Percentiles rank a stretch among this genome's conserved stretches.
Evolutionary conservation across 345 rosid species (phyloP).

Genomic region (Raphanus sativus): DNA sequence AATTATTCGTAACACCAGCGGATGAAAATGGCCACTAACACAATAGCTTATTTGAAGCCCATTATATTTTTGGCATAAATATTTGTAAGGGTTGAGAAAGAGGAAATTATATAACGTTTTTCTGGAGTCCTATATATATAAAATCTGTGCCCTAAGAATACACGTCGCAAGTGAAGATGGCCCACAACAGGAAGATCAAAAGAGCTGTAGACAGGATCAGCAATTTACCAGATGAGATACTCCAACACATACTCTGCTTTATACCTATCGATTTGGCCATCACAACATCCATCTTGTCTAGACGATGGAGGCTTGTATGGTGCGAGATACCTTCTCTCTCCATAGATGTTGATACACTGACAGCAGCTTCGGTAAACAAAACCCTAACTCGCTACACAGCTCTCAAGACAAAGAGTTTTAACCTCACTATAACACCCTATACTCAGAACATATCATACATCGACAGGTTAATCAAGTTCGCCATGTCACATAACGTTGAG

Average conservation of each 20-base stretch:
- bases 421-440: not conserved
- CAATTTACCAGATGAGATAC: not conserved
- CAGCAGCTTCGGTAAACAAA: not conserved
- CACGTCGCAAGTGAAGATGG: not conserved
- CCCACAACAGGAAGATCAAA: not conserved
- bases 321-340: not conserved
- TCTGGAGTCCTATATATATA: not conserved
- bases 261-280: not conserved
- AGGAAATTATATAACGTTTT: not conserved
- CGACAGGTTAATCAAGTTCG: not conserved
- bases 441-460: not conserved
- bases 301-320: conserved; percentile 17
- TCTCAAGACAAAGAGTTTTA: not conserved
- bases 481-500: conserved; percentile 12
- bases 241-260: conserved; percentile 3
- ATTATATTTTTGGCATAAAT: no score
- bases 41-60: no score
- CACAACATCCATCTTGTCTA: not conserved
- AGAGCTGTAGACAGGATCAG: not conserved
- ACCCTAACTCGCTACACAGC: not conserved
- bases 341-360: not conserved
- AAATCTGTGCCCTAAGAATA: not conserved
- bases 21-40: not conserved
- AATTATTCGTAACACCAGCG: not conserved
- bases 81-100: no score